phyloP scores from a whole-genome alignment of 2,329 filamentous ascomycete genomes.

The Cadophora gregata region DNA sequence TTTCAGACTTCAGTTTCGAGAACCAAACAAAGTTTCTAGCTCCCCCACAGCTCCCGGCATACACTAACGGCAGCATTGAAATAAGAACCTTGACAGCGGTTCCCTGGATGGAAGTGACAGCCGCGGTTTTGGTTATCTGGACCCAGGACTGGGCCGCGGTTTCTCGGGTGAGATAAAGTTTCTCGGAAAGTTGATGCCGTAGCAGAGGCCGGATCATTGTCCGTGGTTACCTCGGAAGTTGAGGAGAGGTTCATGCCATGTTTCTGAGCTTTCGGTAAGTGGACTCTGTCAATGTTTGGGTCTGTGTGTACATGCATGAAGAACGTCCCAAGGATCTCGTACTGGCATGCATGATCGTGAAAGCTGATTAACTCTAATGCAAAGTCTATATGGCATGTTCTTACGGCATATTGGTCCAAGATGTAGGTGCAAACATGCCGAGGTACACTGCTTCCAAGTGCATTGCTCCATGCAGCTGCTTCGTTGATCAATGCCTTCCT shows the following conservation, averaged over 20 bases:
- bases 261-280: background rate
- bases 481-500: too few species aligned
- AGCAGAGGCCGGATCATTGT: background rate
- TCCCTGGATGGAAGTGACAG: background rate
- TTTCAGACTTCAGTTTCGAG: background rate
- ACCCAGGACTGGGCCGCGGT: background rate
- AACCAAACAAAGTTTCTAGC: background rate
- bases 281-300: slow-evolving; percentile 3
- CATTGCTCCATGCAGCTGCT: too few species aligned
- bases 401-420: background rate
- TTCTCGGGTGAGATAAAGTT: background rate
- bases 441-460: too few species aligned
- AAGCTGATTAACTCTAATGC: background rate
- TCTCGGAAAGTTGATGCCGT: background rate
- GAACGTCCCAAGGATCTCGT: background rate
- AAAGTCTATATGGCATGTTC: background rate
- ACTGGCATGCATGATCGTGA: background rate
- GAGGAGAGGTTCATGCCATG: background rate
- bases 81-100: background rate
- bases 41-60: background rate
- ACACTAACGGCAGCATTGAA: background rate
- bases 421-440: too few species aligned
- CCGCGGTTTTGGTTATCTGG: background rate
- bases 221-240: background rate
- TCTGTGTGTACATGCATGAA: slow-evolving; percentile 1